Evolutionary conservation across 768 basidiomycete genomes (phyloP), one percentile per base, ranked within the genome.

Genomic region (Tremella fuciformis): DNA sequence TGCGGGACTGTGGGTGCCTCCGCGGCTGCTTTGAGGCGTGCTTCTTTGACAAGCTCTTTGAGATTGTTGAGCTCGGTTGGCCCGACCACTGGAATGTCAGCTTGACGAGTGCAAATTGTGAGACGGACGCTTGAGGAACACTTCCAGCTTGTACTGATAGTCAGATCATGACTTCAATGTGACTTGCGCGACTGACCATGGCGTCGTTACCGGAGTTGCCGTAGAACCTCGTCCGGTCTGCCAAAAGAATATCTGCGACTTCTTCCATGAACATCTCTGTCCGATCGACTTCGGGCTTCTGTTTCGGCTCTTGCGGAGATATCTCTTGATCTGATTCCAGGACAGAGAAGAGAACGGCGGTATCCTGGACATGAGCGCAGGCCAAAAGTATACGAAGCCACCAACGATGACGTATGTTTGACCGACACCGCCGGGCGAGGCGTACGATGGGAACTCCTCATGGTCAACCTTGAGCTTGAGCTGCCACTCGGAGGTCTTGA

Each of bases 121-220:
- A 11, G 29, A 34, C 29, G 4, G 29, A 34, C 29, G 29, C 4
- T 11, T 34, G 29, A 71, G 16, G 51, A 71, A 76, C 6, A 61
- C 49, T 42, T 74, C 65, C 8, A 76, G 60, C 11, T 51, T 62
- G 53, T 67, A 69, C 71, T 73, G 22, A 0, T 34, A 6, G 29
- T 34, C 29, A 34, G 4, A 6, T 34, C 29, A 11, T 34, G 11
- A 11, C 29, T 11, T 34, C 29, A 34, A 34, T 11, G 6, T 6
- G 11, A 34, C 29, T 11, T 34, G 29, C 6, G 29, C 4, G 18
- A 63, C 70, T 62, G 51, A 76, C 70, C 22, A 59, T 55, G 11
- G 75, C 73, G 34, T 67, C 58, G 40, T 76, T 76, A 2, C 75
- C 75, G 1, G 69, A 64, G 51, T 75, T 76, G 2, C 70, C 73